Conservation (phyloP, 2,329 filamentous ascomycete genomes). For the Exophiala calicioides region DNA sequence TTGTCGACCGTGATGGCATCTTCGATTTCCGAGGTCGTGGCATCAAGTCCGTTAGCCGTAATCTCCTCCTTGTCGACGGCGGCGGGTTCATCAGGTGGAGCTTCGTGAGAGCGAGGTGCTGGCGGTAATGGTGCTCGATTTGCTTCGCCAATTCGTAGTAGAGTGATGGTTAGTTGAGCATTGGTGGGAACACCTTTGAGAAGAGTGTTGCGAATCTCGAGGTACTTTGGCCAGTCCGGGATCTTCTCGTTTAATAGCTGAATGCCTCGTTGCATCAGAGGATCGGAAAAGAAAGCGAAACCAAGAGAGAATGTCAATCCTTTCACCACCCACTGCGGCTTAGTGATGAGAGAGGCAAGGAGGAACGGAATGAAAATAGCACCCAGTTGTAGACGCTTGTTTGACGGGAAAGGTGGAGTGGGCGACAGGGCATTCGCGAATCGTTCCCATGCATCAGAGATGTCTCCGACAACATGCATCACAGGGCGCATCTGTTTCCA, state of each 20-base stretch:
- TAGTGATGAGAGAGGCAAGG: conserved; percentile 55
- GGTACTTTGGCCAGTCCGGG: conserved; percentile 72
- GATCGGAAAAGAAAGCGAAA: conserved; percentile 77
- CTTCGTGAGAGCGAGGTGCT: conserved; percentile 48
- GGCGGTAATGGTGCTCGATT: conserved; percentile 77
- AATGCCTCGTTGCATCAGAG: conserved; percentile 64
- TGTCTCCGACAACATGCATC: conserved; percentile 65
- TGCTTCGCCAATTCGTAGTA: conserved; percentile 77
- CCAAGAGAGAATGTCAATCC: conserved; percentile 67
- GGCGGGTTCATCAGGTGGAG: conserved; percentile 53
- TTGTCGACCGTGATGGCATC: conserved; percentile 60
- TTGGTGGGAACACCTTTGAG: conserved; percentile 84
- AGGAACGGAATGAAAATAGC: conserved; percentile 55
- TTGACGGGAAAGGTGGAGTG: conserved; percentile 61
- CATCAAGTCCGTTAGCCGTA: conserved; percentile 61
- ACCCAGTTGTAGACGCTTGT: conserved; percentile 59
- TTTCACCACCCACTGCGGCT: conserved; percentile 65
- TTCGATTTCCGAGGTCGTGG: conserved; percentile 65
- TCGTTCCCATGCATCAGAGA: conserved; percentile 64
- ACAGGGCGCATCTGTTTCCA: conserved; percentile 74
- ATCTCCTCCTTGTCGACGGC: conserved; percentile 55
- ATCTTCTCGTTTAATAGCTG: conserved; percentile 51
- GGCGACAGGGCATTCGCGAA: conserved; percentile 64
- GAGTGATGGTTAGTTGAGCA: conserved; percentile 76
- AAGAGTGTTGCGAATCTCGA: conserved; percentile 71